Conservation (phyloP, 192 early-diverging fungal species). For the Oehlia diaphana region DNA sequence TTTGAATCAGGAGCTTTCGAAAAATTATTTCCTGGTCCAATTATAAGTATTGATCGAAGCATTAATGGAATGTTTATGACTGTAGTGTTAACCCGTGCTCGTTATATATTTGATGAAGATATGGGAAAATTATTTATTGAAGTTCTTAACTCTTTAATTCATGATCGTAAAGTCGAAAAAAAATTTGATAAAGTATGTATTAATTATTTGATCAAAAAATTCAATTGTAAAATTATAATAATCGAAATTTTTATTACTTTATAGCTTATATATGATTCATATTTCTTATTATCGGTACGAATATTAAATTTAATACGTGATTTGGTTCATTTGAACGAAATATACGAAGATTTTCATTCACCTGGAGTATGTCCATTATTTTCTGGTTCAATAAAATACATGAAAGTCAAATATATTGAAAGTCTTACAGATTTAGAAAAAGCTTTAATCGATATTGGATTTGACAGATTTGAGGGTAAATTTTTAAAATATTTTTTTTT, state of each 20-base stretch:
- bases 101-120: conserved; percentile 10
- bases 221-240: not conserved
- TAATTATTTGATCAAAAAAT: not conserved
- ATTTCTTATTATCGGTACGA: not conserved
- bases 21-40: conserved; percentile 10
- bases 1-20: conserved; percentile 2
- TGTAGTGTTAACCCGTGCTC: not conserved
- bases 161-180: conserved; percentile 8
- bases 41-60: not conserved
- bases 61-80: not conserved
- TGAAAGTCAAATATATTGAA: conserved; percentile 19
- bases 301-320: conserved; percentile 11
- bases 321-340: conserved; percentile 14
- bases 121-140: conserved; percentile 13
- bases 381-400: conserved; percentile 16
- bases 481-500: not conserved
- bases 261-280: conserved; percentile 16
- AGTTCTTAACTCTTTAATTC: conserved; percentile 5
- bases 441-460: conserved; percentile 10
- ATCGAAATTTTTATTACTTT: not conserved
- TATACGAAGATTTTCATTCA: conserved; percentile 17
- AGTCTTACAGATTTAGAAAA: conserved; percentile 9
- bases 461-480: conserved; percentile 16
- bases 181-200: not conserved
- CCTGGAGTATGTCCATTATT: conserved; percentile 12